Evolutionary conservation across 805 yeast genomes (phyloP).

Genomic region (Pichia sporocuriosa): DNA sequence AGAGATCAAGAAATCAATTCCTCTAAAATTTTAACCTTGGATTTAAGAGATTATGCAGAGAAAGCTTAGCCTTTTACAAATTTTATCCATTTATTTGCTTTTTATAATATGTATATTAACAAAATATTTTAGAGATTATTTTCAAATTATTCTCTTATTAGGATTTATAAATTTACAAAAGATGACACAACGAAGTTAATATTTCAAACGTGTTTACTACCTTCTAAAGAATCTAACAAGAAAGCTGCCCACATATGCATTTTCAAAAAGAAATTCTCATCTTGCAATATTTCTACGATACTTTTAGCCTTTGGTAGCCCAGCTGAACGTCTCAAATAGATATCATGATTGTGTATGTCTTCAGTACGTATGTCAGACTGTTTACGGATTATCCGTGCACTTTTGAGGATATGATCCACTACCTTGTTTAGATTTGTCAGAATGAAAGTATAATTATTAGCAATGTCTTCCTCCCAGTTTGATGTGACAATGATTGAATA

Average conservation of each 20-base stretch:
- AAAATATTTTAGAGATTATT: too few relatives aligned
- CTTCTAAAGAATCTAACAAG: constrained; percentile 31
- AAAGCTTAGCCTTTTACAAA: constrained; percentile 6
- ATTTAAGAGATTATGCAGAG: constrained; percentile 52
- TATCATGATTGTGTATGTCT: constrained; percentile 37
- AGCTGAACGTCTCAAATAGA: constrained; percentile 50
- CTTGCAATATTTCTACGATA: constrained; percentile 47
- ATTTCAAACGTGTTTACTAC: neutral
- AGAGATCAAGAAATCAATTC: constrained; percentile 70
- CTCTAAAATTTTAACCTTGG: constrained; percentile 67
- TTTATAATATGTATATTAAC: neutral
- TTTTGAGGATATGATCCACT: constrained; percentile 33
- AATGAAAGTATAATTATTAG: constrained; percentile 51
- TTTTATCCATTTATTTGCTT: neutral
- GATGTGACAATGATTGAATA: constrained; percentile 53
- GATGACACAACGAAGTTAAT: neutral
- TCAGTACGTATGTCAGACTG: constrained; percentile 7
- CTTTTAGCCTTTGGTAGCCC: constrained; percentile 46
- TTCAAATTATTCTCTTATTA: neutral
- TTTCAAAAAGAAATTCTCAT: constrained; percentile 46
- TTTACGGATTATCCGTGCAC: constrained; percentile 13
- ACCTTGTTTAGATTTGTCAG: constrained; percentile 34
- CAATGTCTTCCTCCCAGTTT: constrained; percentile 45
- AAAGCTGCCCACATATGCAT: constrained; percentile 61
- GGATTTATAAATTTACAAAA: too few relatives aligned